Evolutionary conservation across 2,329 filamentous ascomycete species (phyloP).

Genomic region (Neonectria hederae): DNA sequence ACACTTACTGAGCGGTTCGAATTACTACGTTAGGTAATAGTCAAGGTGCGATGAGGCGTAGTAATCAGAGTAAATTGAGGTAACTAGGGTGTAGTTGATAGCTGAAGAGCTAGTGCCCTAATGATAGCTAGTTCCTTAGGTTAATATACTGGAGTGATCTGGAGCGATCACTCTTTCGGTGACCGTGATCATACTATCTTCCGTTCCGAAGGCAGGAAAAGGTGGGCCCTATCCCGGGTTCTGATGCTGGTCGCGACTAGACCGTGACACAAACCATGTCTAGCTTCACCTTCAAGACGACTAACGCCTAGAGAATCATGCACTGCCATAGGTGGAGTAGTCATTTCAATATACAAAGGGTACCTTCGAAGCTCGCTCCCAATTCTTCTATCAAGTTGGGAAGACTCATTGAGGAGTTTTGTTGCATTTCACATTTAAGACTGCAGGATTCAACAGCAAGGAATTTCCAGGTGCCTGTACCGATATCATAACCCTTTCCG

Average conservation of each 20-base stretch:
- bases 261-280: background rate
- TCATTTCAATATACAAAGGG: background rate
- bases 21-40: background rate
- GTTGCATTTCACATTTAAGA: background rate
- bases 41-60: background rate
- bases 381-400: background rate
- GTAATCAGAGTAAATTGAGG: background rate
- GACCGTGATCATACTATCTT: background rate
- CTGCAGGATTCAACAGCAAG: background rate
- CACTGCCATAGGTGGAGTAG: background rate
- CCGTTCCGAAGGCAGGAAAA: background rate
- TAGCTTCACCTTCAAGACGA: background rate
- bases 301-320: background rate
- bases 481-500: background rate
- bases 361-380: slow-evolving; percentile 1
- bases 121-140: background rate
- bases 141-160: background rate
- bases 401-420: background rate
- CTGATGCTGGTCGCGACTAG: background rate
- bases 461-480: background rate
- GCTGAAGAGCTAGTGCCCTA: background rate
- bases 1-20: background rate
- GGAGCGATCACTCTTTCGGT: background rate
- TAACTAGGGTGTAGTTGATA: background rate
- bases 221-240: background rate